Conservation (phyloP, 768 basidiomycete genomes). For the Candolleomyces aberdarensis region DNA sequence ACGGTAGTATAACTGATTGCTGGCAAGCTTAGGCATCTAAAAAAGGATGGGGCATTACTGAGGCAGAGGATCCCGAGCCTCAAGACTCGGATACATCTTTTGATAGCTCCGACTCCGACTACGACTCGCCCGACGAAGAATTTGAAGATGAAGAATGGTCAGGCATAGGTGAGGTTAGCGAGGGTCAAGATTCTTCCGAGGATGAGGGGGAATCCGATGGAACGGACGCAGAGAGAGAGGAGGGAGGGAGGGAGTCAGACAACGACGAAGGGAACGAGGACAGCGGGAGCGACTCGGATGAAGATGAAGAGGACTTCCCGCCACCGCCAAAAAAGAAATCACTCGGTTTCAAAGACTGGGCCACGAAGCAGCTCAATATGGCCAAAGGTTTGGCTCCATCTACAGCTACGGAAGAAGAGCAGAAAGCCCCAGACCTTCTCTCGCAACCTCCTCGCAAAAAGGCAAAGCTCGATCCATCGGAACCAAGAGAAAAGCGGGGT, state of each 20-base stretch:
- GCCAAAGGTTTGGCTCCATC: constrained; percentile 36
- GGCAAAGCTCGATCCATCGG: constrained; percentile 38
- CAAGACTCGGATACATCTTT: constrained; percentile 58
- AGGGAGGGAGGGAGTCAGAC: constrained; percentile 11
- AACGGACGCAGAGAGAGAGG: constrained; percentile 17
- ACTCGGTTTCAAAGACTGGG: constrained; percentile 86
- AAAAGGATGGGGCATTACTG: constrained; percentile 46
- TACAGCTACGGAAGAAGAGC: constrained; percentile 16
- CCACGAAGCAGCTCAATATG: constrained; percentile 65
- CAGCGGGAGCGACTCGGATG: constrained; percentile 17
- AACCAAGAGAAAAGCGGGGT: constrained; percentile 53
- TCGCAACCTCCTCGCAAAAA: constrained; percentile 40
- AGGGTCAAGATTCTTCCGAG: constrained; percentile 14
- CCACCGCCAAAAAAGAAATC: constrained; percentile 31
- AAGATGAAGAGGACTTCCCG: constrained; percentile 17
- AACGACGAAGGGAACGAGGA: constrained; percentile 16
- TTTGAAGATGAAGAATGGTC: no score
- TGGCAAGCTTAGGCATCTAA: constrained; percentile 14
- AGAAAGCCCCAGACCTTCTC: constrained; percentile 4
- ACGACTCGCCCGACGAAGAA: constrained; percentile 18
- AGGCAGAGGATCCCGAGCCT: constrained; percentile 15
- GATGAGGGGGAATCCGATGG: constrained; percentile 19
- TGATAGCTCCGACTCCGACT: constrained; percentile 77
- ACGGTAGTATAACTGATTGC: not conserved
- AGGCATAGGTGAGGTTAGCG: constrained; percentile 15